These are phyloP conservation scores for Chalaropsis ovoidea DNA, from an alignment of 2,329 filamentous ascomycete species.

Conservation along the genomic window DNA sequence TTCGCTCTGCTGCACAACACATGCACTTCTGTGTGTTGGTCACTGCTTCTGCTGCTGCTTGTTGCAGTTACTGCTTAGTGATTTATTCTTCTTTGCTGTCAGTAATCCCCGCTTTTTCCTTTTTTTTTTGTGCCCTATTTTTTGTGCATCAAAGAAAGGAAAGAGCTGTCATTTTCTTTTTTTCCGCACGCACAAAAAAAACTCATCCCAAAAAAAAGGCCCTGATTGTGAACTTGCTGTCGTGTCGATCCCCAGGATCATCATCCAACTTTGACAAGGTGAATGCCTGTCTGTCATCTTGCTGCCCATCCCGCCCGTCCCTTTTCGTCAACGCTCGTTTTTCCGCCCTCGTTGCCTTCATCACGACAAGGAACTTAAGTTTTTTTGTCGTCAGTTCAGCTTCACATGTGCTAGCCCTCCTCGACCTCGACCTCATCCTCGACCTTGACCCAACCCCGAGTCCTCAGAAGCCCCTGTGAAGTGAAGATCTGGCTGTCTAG, in stretches of 20 bases:
- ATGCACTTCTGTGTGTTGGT: neutral
- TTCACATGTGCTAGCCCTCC: neutral
- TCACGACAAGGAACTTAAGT: neutral
- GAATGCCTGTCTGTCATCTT: neutral
- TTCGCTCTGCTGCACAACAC: neutral
- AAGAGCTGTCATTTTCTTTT: neutral
- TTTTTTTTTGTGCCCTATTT: neutral
- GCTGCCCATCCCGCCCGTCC: neutral
- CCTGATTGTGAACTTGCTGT: neutral
- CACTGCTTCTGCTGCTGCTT: neutral
- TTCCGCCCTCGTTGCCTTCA: neutral
- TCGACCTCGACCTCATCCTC: neutral
- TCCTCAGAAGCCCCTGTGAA: neutral
- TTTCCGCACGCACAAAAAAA: neutral
- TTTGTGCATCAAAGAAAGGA: neutral
- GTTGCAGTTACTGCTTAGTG: neutral
- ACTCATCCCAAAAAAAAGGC: neutral
- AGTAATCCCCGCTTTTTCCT: no score
- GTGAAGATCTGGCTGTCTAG: neutral
- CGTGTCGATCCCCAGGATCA: constrained; percentile 7
- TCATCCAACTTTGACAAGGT: constrained; percentile 1
- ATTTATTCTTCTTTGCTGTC: no score
- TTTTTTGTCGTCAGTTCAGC: neutral
- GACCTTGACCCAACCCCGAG: neutral
- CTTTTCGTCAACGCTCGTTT: neutral